Conservation (phyloP, 306 rosid species). For the Abrus pulchellus region DNA sequence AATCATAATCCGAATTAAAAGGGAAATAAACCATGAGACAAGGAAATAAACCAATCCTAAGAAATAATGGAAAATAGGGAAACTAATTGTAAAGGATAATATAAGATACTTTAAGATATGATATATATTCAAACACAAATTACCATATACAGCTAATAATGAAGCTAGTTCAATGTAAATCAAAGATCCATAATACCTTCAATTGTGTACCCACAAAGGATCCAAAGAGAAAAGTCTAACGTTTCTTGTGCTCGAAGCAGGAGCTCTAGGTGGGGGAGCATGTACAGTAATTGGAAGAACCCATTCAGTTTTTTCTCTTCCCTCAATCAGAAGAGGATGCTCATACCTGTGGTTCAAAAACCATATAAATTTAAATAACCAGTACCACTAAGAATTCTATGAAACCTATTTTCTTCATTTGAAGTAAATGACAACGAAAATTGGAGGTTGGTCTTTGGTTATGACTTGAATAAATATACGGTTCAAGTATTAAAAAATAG, state of each 20-base stretch:
- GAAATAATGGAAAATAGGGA: not conserved
- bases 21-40: not conserved
- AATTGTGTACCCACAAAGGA: conserved; percentile 69
- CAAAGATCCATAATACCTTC: conserved; percentile 57
- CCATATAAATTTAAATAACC: conserved; percentile 21
- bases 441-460: not conserved
- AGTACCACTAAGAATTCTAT: conserved; percentile 20
- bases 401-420: conserved; percentile 26
- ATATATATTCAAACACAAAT: not conserved
- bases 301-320: conserved; percentile 95
- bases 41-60: not conserved
- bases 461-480: conserved; percentile 22
- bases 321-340: conserved; percentile 92
- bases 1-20: not conserved
- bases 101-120: not conserved
- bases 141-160: not conserved
- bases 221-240: conserved; percentile 80
- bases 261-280: conserved; percentile 76
- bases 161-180: conserved; percentile 14
- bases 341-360: conserved; percentile 73
- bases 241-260: conserved; percentile 64
- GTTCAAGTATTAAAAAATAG: conserved; percentile 7
- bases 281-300: conserved; percentile 93
- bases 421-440: conserved; percentile 27
- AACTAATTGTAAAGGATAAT: not conserved